These are phyloP conservation scores for Taiwanofungus camphoratus DNA, from an alignment of 1,284 basidiomycete genomes.

Conservation along the genomic window DNA sequence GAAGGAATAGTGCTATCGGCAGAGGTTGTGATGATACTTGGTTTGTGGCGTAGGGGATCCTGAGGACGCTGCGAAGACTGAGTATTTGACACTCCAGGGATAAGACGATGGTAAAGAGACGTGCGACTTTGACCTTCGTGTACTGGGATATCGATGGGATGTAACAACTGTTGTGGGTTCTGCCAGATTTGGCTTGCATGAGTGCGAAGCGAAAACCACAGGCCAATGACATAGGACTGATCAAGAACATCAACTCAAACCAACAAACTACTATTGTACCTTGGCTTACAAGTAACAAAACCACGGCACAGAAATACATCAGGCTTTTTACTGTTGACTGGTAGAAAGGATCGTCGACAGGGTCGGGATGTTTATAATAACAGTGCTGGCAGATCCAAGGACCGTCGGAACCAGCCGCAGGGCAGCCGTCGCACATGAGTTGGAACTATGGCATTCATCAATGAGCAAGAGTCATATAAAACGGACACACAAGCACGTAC, in stretches of 20 bases:
- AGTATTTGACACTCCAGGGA: conserved; percentile 31
- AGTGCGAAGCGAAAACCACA: conserved; percentile 98
- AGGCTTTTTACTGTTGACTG: conserved; percentile 89
- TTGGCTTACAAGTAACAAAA: conserved; percentile 83
- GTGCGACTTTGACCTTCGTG: conserved; percentile 48
- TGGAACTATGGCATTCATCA: conserved; percentile 63
- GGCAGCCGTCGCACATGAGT: conserved; percentile 90
- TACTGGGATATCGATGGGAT: conserved; percentile 53
- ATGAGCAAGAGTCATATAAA: neutral
- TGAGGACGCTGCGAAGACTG: conserved; percentile 9
- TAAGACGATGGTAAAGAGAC: conserved; percentile 70
- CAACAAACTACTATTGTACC: conserved; percentile 1
- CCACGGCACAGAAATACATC: conserved; percentile 91
- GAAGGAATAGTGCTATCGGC: conserved; percentile 30
- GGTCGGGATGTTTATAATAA: conserved; percentile 93
- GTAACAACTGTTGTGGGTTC: conserved; percentile 85
- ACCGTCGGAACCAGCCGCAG: conserved; percentile 37
- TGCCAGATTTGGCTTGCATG: conserved; percentile 99
- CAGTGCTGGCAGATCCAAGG: conserved; percentile 90
- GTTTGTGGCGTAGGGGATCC: conserved; percentile 35
- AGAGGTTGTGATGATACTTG: conserved; percentile 34
- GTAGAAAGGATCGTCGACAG: conserved; percentile 93
- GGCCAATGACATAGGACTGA: conserved; percentile 92
- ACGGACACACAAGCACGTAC: conserved; percentile 44
- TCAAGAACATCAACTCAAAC: conserved; percentile 1